Conservation (phyloP, 2,329 filamentous ascomycete genomes). For the Phialocephala sp. region DNA sequence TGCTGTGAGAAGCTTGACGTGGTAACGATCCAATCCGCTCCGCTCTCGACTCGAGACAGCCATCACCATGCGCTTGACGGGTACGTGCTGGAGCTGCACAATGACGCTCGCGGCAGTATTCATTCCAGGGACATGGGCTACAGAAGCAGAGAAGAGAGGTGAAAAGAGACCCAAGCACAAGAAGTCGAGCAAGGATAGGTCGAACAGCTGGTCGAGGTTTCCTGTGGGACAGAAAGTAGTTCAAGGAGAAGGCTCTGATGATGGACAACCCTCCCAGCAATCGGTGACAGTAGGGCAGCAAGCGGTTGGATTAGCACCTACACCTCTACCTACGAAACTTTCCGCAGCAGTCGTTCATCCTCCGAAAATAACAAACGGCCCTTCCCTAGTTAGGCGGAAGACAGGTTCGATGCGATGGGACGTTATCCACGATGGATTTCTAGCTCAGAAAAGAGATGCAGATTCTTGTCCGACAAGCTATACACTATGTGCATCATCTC, state of each 20-base stretch:
- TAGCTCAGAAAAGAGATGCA: slow-evolving; percentile 38
- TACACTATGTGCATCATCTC: slow-evolving; percentile 37
- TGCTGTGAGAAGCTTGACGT: slow-evolving; percentile 15
- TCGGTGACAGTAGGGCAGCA: neutral
- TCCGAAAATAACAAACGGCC: slow-evolving; percentile 36
- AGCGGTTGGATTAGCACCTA: neutral
- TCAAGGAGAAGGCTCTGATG: slow-evolving; percentile 9
- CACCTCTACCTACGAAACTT: slow-evolving; percentile 12
- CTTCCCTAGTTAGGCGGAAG: slow-evolving; percentile 33
- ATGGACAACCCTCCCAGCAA: neutral
- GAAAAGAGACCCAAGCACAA: slow-evolving; percentile 2
- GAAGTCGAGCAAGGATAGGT: neutral
- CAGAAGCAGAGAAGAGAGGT: slow-evolving; percentile 11
- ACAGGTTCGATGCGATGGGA: slow-evolving; percentile 39
- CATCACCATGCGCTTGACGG: slow-evolving; percentile 24
- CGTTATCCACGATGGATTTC: slow-evolving; percentile 38
- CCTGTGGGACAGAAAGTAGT: neutral
- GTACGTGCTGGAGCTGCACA: slow-evolving; percentile 24
- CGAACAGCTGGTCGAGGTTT: slow-evolving; percentile 1
- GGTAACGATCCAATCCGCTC: slow-evolving; percentile 6
- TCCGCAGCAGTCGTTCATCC: slow-evolving; percentile 24
- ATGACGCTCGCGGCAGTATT: slow-evolving; percentile 23
- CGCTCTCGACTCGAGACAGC: neutral
- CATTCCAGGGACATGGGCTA: slow-evolving; percentile 21
- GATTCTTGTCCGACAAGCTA: slow-evolving; percentile 36